A percentile compares a stretch with the other conserved stretches of the same genome.
phyloP scores from a whole-genome alignment of 192 early-diverging fungal genomes.

The Kappamyces sp. region DNA sequence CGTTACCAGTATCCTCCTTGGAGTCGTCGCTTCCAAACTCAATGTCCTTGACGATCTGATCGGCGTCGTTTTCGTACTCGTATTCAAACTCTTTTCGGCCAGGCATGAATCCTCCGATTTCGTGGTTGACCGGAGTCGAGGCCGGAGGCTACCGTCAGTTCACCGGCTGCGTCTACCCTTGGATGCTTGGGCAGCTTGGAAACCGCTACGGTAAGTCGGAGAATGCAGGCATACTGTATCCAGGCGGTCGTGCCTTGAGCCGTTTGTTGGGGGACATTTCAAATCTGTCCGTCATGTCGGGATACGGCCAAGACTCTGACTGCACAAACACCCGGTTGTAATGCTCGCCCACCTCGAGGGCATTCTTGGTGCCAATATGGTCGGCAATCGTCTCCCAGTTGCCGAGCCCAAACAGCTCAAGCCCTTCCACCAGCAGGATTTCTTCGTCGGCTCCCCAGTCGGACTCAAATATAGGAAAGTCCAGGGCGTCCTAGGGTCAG shows the following conservation, averaged over 20 bases:
- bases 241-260: constrained; percentile 7
- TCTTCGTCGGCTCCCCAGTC: constrained; percentile 98
- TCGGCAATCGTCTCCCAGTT: constrained; percentile 96
- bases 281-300: constrained; percentile 68
- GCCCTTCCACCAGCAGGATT: constrained; percentile 82
- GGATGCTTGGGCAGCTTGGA: constrained; percentile 10
- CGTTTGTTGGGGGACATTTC: constrained; percentile 32
- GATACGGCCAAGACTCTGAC: constrained; percentile 75
- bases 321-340: constrained; percentile 80
- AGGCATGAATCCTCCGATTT: constrained; percentile 97
- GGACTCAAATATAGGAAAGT: constrained; percentile 83
- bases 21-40: constrained; percentile 81
- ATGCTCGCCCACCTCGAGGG: constrained; percentile 82
- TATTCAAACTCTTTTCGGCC: constrained; percentile 90
- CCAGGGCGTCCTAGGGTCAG: constrained; percentile 57
- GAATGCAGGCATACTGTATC: background rate
- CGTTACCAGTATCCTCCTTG: constrained; percentile 67
- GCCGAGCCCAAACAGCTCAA: constrained; percentile 88
- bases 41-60: constrained; percentile 90
- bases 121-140: constrained; percentile 87
- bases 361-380: constrained; percentile 85
- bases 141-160: constrained; percentile 56
- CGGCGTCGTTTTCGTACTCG: constrained; percentile 96
- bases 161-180: constrained; percentile 1
- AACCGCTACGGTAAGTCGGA: background rate